Evolutionary conservation across 495 filamentous ascomycete genomes (phyloP).

Genomic region (Penicillium cataractarum): DNA sequence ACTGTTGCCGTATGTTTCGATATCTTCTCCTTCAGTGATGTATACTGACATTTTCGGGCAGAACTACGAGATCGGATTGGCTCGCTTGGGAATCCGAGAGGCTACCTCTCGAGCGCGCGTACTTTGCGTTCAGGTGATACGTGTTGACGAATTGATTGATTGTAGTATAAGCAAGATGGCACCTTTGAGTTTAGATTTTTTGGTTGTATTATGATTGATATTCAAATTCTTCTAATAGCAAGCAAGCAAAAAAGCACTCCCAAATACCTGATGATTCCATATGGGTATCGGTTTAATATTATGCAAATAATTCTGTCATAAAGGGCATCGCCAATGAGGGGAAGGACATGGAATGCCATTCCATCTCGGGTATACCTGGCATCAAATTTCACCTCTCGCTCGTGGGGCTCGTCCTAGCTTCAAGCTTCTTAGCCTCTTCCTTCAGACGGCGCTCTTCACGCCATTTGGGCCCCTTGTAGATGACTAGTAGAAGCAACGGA

Average conservation of each 20-base stretch:
- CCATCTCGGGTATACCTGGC: not conserved
- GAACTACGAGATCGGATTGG: slow-evolving; percentile 94
- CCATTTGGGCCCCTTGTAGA: slow-evolving; percentile 51
- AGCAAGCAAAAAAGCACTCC: not conserved
- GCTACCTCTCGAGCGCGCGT: slow-evolving; percentile 71
- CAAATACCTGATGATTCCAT: not conserved
- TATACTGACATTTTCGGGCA: slow-evolving; percentile 37
- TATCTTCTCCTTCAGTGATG: slow-evolving; percentile 4
- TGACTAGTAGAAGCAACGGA: slow-evolving; percentile 54
- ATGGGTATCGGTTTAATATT: slow-evolving; percentile 9
- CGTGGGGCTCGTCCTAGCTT: not conserved
- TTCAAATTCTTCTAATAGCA: slow-evolving; percentile 5
- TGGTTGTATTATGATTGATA: slow-evolving; percentile 9
- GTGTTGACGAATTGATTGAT: not conserved
- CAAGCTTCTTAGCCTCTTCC: slow-evolving; percentile 22
- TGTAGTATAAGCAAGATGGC: not conserved
- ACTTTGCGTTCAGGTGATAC: slow-evolving; percentile 49
- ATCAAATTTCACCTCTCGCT: slow-evolving; percentile 6
- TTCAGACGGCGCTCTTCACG: slow-evolving; percentile 45
- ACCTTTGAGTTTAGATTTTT: not conserved
- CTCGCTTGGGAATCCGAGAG: slow-evolving; percentile 89
- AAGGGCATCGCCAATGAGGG: not conserved
- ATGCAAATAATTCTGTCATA: slow-evolving; percentile 10
- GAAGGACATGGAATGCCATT: too few relatives aligned
- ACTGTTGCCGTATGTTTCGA: slow-evolving; percentile 74